Base-by-base conservation (phyloP, 495 filamentous ascomycete genomes). In the Penicillium coffeae region DNA sequence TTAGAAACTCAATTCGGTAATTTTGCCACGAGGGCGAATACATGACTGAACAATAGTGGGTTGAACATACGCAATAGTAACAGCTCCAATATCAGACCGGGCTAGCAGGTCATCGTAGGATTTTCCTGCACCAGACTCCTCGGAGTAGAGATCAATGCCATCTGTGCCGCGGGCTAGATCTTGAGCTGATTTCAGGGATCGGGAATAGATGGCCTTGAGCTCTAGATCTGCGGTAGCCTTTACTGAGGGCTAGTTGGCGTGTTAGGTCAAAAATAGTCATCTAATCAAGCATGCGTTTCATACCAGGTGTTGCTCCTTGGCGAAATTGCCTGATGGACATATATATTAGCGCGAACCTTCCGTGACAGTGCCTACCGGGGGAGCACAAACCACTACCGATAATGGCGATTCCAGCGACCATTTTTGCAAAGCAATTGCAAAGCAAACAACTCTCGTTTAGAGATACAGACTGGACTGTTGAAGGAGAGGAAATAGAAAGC, bases 151-250 rank as follows among this genome's bases (percentile, higher is more conserved):
- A 38, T 83, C 81, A 38, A 83, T 62, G 38, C 42, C 54, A 14
- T 65, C 27, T 8, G 70, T 58, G 30, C 71, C 51, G 1, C 64
- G 56, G 0, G 60, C 64, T 20, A 76, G 61, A 13, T 64, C 55
- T 46, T 79, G 49, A 7, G 78, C 73, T 2, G 79, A 79, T 42
- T 72, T 72, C 8, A 74, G 59, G 15, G 79, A 80, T n/a, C 80
- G 76, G 1, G 81, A 84, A 63, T 82, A 85, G 52, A 85, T 73
- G 15, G 82, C 81, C 55, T 80, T 83, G 33, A 84, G 72, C 12
- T 65, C 50, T 22, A 83, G 53, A 14, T 70, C 52, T 8, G 63
- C 19, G 15, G 69, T 68, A 9, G 66, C 72, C 60, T 77, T 56
- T 3, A 83, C 65, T 5, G 76, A 78, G 12, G 81, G 80, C 73